These are phyloP conservation scores for Glycine soja DNA, from an alignment of 306 rosid genomes.

Conservation along the genomic window DNA sequence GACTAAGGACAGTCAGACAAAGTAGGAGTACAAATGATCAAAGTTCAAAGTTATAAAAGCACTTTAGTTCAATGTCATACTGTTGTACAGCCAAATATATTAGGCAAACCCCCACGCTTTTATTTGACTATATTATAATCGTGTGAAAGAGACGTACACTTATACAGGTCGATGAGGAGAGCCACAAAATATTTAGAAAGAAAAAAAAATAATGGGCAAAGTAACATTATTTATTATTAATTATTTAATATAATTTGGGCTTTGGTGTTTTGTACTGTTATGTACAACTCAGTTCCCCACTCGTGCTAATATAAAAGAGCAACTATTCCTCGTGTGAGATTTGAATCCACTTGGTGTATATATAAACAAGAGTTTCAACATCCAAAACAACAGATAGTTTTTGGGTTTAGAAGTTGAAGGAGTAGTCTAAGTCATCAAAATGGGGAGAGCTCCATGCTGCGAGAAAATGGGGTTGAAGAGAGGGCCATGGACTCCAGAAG, in stretches of 20 bases:
- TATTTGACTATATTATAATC: conserved; percentile 28
- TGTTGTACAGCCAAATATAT: conserved; percentile 30
- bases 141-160: neutral
- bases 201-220: neutral
- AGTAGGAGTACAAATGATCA: conserved; percentile 14
- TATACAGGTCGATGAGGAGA: neutral
- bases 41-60: neutral
- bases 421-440: conserved; percentile 32
- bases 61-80: conserved; percentile 30
- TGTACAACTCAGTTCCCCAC: neutral
- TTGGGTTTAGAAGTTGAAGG: neutral
- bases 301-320: conserved; percentile 1
- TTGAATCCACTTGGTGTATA: neutral
- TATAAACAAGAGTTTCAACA: conserved; percentile 26
- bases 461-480: conserved; percentile 92
- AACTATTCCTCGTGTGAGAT: conserved; percentile 26
- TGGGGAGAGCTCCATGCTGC: conserved; percentile 97
- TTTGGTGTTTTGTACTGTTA: conserved; percentile 21
- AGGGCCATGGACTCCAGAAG: conserved; percentile 91
- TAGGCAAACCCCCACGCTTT: conserved; percentile 49
- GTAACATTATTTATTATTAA: too few species aligned
- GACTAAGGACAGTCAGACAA: conserved; percentile 14
- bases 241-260: too few species aligned
- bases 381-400: neutral
- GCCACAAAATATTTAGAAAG: neutral